phyloP scores from a whole-genome alignment of 257 asterid genomes.

The Cordia subcordata region DNA sequence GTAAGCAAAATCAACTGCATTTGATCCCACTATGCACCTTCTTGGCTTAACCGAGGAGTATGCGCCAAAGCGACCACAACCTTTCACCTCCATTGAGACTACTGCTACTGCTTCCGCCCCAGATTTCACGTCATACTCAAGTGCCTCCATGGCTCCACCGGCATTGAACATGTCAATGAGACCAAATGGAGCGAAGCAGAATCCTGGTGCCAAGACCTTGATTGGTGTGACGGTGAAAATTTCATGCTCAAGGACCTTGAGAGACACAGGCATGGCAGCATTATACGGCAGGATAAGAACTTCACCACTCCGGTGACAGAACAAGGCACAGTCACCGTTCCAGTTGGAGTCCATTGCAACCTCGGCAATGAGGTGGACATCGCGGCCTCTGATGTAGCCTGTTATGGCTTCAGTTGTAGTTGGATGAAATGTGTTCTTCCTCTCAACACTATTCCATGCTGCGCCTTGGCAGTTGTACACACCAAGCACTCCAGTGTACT shows the following conservation, averaged over 20 bases:
- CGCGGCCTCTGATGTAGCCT: constrained; percentile 60
- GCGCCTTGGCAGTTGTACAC: constrained; percentile 96
- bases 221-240: constrained; percentile 64
- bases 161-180: constrained; percentile 77
- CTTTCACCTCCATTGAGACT: constrained; percentile 56
- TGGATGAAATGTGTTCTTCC: constrained; percentile 72
- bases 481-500: constrained; percentile 66
- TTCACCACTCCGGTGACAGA: constrained; percentile 36
- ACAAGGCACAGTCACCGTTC: constrained; percentile 61
- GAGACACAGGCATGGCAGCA: constrained; percentile 63
- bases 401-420: constrained; percentile 52
- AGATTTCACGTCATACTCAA: constrained; percentile 36
- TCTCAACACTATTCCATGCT: constrained; percentile 67
- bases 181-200: constrained; percentile 65
- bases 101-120: constrained; percentile 35
- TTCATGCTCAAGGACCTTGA: constrained; percentile 80
- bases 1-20: constrained; percentile 39
- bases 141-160: constrained; percentile 71
- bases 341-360: constrained; percentile 50
- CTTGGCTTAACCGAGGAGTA: constrained; percentile 62
- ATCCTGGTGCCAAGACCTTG: constrained; percentile 37
- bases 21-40: constrained; percentile 35
- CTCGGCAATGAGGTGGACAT: constrained; percentile 62
- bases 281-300: constrained; percentile 40
- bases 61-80: constrained; percentile 69